Evolutionary conservation across 179 eudicot species (phyloP), one percentile per base, ranked within the genome.

Genomic region (Beta corolliflora): DNA sequence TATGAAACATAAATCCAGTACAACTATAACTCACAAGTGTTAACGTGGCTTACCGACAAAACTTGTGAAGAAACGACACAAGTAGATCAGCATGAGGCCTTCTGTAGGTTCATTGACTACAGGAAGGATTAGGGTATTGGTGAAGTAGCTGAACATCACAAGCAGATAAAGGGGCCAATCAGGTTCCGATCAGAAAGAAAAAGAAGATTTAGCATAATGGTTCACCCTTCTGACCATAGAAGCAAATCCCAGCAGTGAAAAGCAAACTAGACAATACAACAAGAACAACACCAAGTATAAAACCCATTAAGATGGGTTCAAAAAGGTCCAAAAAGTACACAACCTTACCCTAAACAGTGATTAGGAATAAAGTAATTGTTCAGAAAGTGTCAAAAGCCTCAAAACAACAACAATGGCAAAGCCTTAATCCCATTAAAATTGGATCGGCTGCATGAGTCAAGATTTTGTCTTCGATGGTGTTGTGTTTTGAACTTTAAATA

Each of bases 101-200:
- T 97, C 98, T 14, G 97, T 97, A 55, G 99, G 99, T 78, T 98
- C 98, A 89, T 97, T 97, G 76, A 97, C 56, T 16, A 90, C 97
- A 7, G 98, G 98, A 78, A 97, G 98, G 79, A 97, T 89, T 77
- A 97, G 92, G 21, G 98, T 94, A 86, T 97, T 93, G 86, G 99
- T 97, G 88, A 97, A 97, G 85, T 83, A 97, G 89, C 99, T 97
- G 93, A 80, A 83, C 65, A 66, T 23, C 60, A 82, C 21, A 80
- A 73, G 3, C 55, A 73, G 77, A 82, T 59, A 80, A 14, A 76
- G 13, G 65, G 63, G 83, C 9, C 66, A 71, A 52, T 71, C 64
- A 80, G 53, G 50, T 54, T 29, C 48, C 78, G 76, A 59, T 84
- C 52, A 46, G 14, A 79, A 48, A 58, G 31, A n/a, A 48, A 64